A percentile compares a stretch with the other conserved stretches of the same genome.
Conservation (phyloP, 1,284 basidiomycete genomes). For the Puccinia novopanici region DNA sequence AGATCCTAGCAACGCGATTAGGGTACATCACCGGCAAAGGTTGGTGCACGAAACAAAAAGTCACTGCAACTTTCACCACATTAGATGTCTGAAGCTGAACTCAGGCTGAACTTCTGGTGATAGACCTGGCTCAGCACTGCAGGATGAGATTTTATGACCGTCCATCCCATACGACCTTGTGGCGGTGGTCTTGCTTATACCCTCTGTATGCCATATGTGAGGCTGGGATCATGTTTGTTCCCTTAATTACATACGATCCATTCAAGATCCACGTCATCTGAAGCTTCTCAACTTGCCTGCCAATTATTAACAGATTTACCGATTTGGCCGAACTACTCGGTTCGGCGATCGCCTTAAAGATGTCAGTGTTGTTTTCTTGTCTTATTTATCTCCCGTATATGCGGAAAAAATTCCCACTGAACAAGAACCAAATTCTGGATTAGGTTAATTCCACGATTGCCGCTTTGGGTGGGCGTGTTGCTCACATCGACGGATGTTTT, state of each 20-base stretch:
- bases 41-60: constrained; percentile 13
- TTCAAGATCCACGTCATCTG: not conserved
- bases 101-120: too few species aligned
- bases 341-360: constrained; percentile 73
- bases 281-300: not conserved
- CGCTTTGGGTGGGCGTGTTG: constrained; percentile 78
- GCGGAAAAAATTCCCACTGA: not conserved
- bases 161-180: constrained; percentile 66
- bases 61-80: not conserved
- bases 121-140: constrained; percentile 56
- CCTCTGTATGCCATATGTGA: constrained; percentile 69
- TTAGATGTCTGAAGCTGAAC: not conserved
- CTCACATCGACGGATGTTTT: constrained; percentile 82
- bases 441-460: constrained; percentile 73
- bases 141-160: constrained; percentile 65
- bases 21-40: constrained; percentile 63
- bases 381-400: too few species aligned
- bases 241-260: not conserved
- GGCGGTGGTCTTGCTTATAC: constrained; percentile 70
- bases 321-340: constrained; percentile 67
- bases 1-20: constrained; percentile 62
- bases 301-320: constrained; percentile 58
- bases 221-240: constrained; percentile 73
- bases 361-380: constrained; percentile 60
- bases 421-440: too few species aligned